Percentiles rank a stretch among this genome's conserved stretches.
Evolutionary conservation across 139 green algal species (phyloP).

Genomic region (Coccomyxa sp.): DNA sequence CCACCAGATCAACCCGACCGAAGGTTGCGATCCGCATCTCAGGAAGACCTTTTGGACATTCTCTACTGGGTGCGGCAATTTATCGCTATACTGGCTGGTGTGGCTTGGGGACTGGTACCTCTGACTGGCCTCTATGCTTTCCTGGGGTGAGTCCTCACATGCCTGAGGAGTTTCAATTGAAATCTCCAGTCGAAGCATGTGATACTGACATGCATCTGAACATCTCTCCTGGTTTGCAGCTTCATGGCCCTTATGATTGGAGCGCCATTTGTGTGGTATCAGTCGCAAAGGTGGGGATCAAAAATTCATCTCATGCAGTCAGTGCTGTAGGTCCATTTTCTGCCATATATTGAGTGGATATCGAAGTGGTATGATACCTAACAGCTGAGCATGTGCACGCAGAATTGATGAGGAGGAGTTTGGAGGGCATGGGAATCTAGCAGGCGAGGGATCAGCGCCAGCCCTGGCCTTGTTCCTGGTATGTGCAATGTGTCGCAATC

Average conservation of each 20-base stretch:
- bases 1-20: no score
- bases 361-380: no score
- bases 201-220: no score
- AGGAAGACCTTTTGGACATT: slow-evolving; percentile 2
- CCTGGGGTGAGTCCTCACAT: slow-evolving; percentile 1
- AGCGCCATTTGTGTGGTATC: not conserved
- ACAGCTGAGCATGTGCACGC: not conserved
- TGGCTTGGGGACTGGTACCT: slow-evolving; percentile 11
- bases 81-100: slow-evolving; percentile 11
- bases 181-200: not conserved
- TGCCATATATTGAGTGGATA: not conserved
- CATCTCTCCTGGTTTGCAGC: not conserved
- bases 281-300: not conserved
- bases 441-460: slow-evolving; percentile 25
- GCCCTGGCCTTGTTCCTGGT: slow-evolving; percentile 29
- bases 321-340: not conserved
- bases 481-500: not conserved
- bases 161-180: slow-evolving; percentile 5
- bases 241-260: slow-evolving; percentile 26
- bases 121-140: slow-evolving; percentile 25
- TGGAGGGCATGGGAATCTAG: slow-evolving; percentile 13
- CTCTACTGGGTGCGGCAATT: slow-evolving; percentile 26
- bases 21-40: not conserved
- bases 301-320: not conserved
- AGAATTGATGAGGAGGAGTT: slow-evolving; percentile 29